Base-by-base conservation (phyloP, 331 rosid species). In the Prunus yedoensis region DNA sequence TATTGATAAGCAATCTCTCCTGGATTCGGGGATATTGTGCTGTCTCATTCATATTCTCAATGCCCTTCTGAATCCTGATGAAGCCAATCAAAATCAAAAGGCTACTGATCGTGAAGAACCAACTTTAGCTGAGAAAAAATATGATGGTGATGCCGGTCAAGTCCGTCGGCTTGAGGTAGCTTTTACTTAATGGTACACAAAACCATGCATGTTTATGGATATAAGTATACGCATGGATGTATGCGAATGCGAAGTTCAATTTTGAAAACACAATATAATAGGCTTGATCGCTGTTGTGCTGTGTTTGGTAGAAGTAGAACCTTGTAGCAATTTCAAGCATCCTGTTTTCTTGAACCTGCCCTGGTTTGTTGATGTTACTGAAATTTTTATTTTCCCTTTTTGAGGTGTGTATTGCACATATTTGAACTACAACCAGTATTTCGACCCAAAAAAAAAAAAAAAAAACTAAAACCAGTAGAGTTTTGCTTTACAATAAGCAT, bases 1-100 rank as follows among this genome's bases (percentile, higher is more conserved):
- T 68, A 82, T 89, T 71, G 99, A 93, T 88, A 96, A 96, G 78
- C 97, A 92, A 85, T 96, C 97, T 79, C 94, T 96, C 83, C 99
- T 96, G 50, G 99, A 93, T 86, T 96, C 99, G 69, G 99, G 99
- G 64, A 92, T 96, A 83, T 91, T 96, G 60, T 89, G 99, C 87
- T 96, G 99, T 84, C 99, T 96, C 90, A 89, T 96, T 80, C 88
- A 87, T 74, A 89, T 91, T 79, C 94, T 96, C 72, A 85, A 88
- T 86, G 89, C 96, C 80, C 94, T 96, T 83, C 88, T 96, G 66
- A 85, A 89, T 82, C 98, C 97, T 71, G 90, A 89, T 73, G 87
- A 79, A 77, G 84, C 86, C 84, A 77, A 62, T 82, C 87, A 73
- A 79, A 77, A 74, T 60, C 87, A 81, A 74, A 89, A 74, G 78